These are phyloP conservation scores for Sclerotinia trifoliorum DNA, from an alignment of 2,329 filamentous ascomycete genomes.

Conservation along the genomic window DNA sequence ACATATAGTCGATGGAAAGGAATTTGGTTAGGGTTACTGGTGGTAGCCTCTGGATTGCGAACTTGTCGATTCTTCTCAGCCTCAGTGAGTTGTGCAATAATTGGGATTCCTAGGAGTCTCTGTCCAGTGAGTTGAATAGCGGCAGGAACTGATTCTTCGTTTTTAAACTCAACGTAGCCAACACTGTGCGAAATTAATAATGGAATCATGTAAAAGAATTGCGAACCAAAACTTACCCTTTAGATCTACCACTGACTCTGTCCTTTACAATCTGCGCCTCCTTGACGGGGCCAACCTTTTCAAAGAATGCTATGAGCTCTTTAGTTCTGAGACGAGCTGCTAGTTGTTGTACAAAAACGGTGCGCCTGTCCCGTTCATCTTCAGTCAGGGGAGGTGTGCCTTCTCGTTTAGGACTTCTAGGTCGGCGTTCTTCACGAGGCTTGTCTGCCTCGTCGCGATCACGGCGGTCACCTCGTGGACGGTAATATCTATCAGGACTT, in stretches of 20 bases:
- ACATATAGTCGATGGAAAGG: slow-evolving; percentile 98
- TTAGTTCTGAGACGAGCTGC: slow-evolving; percentile 89
- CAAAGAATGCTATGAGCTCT: slow-evolving; percentile 92
- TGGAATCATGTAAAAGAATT: slow-evolving; percentile 7
- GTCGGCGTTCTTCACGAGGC: slow-evolving; percentile 44
- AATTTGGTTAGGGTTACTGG: slow-evolving; percentile 73
- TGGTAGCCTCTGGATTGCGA: slow-evolving; percentile 69
- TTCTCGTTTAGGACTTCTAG: slow-evolving; percentile 47
- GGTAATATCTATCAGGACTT: slow-evolving; percentile 63
- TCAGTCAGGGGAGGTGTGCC: slow-evolving; percentile 76
- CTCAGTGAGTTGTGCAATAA: slow-evolving; percentile 97
- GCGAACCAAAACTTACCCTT: slow-evolving; percentile 66
- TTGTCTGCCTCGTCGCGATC: slow-evolving; percentile 55
- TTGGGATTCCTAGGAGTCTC: slow-evolving; percentile 96
- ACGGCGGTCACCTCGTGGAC: slow-evolving; percentile 47
- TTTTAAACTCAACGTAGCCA: slow-evolving; percentile 98
- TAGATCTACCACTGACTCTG: slow-evolving; percentile 91
- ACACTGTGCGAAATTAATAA: slow-evolving; percentile 63
- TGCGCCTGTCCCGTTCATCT: slow-evolving; percentile 94
- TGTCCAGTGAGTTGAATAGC: slow-evolving; percentile 98
- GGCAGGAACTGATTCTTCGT: slow-evolving; percentile 87
- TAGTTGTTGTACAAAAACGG: slow-evolving; percentile 97
- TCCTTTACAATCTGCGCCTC: slow-evolving; percentile 99
- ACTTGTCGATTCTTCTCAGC: slow-evolving; percentile 99
- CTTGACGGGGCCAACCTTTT: slow-evolving; percentile 89